Evolutionary conservation across 345 rosid genomes (phyloP), one percentile per base, ranked within the genome.

Genomic region (Hibiscus mutabilis): DNA sequence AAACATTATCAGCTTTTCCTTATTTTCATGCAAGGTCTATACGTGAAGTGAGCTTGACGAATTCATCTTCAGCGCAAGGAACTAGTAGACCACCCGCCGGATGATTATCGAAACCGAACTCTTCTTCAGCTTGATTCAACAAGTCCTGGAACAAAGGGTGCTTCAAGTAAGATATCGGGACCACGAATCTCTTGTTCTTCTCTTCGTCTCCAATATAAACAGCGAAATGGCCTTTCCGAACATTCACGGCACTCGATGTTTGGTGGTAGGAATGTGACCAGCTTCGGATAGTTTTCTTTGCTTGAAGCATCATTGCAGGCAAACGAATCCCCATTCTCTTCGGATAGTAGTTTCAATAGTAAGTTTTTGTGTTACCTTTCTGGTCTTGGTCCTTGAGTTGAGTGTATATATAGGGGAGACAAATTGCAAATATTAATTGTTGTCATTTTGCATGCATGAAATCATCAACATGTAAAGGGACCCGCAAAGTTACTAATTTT

Each of bases 71-170:
- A 0, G 74, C 69, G 74, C 90, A 86, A 3, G 90, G 91, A 40
- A 88, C 75, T 5, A 82, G 85, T n/a, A 90, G 75, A 37, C 88
- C 84, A 0, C 88, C 89, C 78, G 72, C 83, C 0, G 84, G 87
- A 80, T 83, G 84, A 46, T 84, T 82, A 46, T 84, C 66, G 12
- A 77, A 82, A 0, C 89, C 87, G 21, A 81, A 83, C 69, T 86
- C 91, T 70, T 88, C 86, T 16, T 84, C 91, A 0, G 85, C 80
- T 72, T 76, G 80, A 2, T 74, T 75, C 21, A 88, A 80, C 69
- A 85, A 69, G 19, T 70, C 82, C 64, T 80, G 87, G 29, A 90
- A 86, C 0, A 81, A 74, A 69, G 93, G 82, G 1, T 83, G 75
- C 47, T 56, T 83, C 73, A 83, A 64, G 51, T 72, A 80, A 13